Percentiles rank a stretch among this genome's conserved stretches.
phyloP scores from a whole-genome alignment of 176 grass and related monocot genomes.

The Carex kokanica region DNA sequence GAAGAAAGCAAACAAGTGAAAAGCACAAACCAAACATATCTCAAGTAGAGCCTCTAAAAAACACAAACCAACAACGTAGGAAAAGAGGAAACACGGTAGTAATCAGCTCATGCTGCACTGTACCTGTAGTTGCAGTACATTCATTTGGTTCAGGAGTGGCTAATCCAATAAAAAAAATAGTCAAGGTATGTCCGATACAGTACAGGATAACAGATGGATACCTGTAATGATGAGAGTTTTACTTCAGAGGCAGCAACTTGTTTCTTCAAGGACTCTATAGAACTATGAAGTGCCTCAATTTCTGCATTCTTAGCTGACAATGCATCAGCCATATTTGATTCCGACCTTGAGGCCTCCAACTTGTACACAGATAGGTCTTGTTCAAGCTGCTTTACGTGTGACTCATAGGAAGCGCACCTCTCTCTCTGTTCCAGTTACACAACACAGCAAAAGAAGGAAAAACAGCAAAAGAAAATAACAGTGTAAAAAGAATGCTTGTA shows the following conservation, averaged over 20 bases:
- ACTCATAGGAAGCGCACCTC: constrained; percentile 71
- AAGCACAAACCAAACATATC: not conserved
- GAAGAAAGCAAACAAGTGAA: constrained; percentile 17
- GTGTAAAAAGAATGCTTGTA: not conserved
- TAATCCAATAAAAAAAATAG: not conserved
- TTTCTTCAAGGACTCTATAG: constrained; percentile 83
- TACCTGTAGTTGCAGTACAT: not conserved
- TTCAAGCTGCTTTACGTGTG: constrained; percentile 73
- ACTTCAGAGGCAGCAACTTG: constrained; percentile 62
- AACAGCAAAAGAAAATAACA: constrained; percentile 30
- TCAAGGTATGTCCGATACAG: not conserved
- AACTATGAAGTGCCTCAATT: constrained; percentile 75
- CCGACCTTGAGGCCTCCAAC: constrained; percentile 73
- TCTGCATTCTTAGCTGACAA: constrained; percentile 86
- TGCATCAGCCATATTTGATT: constrained; percentile 98
- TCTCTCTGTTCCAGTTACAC: constrained; percentile 57
- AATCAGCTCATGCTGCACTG: not conserved
- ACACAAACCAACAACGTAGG: not conserved
- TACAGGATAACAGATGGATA: constrained; percentile 34
- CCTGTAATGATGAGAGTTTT: constrained; percentile 69
- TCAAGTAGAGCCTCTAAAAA: not conserved
- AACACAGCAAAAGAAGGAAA: too few relatives aligned
- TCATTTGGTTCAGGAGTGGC: constrained; percentile 11
- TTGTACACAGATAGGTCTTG: constrained; percentile 73
- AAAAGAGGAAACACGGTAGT: not conserved